Conservation (phyloP, 2,329 filamentous ascomycete genomes). For the Sclerotinia borealis region DNA sequence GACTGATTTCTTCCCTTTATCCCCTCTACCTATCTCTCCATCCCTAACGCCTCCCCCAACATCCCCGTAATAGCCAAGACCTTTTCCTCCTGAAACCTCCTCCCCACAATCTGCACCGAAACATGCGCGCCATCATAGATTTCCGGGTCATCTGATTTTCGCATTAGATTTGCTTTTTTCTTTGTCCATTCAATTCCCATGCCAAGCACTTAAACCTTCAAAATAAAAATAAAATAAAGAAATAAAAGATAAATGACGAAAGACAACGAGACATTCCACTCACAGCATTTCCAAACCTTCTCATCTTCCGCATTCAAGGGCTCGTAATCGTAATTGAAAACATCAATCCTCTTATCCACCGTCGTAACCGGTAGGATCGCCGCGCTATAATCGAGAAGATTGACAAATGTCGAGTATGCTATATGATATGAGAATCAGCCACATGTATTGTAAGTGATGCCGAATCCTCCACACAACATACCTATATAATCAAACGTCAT, state of each 20-base stretch:
- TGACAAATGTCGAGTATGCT: slow-evolving; percentile 9
- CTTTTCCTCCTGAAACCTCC: slow-evolving; percentile 32
- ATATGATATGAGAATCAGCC: background rate
- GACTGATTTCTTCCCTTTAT: background rate
- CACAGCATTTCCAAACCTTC: slow-evolving; percentile 28
- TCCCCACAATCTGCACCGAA: slow-evolving; percentile 28
- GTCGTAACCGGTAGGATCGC: slow-evolving; percentile 40
- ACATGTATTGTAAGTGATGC: background rate
- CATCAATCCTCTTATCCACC: slow-evolving; percentile 37
- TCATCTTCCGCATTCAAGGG: slow-evolving; percentile 29
- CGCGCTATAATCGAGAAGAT: slow-evolving; percentile 26
- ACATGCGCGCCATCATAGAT: slow-evolving; percentile 30
- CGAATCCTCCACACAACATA: background rate
- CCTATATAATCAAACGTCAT: slow-evolving; percentile 8
- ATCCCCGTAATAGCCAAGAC: slow-evolving; percentile 35
- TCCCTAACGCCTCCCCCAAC: slow-evolving; percentile 30
- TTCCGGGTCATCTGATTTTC: slow-evolving; percentile 14
- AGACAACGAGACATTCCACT: slow-evolving; percentile 11
- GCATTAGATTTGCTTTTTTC: background rate
- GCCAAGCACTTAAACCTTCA: background rate
- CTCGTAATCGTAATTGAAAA: slow-evolving; percentile 18
- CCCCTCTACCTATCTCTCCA: background rate
- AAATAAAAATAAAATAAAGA: background rate
- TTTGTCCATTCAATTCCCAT: background rate
- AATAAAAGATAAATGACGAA: background rate